Evolutionary conservation across 805 yeast genomes (phyloP), one percentile per base, ranked within the genome.

Genomic region (Cyberlindnera subsufficiens): DNA sequence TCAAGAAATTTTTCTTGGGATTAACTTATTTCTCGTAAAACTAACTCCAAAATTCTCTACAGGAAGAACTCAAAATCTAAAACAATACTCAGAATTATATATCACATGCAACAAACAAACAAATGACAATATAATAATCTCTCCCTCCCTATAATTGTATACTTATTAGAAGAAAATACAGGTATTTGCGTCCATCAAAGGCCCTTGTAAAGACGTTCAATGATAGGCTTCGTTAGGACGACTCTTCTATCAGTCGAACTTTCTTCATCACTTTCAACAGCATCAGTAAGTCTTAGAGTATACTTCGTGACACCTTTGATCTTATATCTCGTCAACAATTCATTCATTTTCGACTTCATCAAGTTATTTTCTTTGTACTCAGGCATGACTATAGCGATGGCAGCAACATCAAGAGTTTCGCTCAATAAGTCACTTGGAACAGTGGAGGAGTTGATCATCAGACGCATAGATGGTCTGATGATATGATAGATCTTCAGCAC

Each of bases 401-500:
- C 55, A 0, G 66, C 62, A 30, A 63, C 55, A 13, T 59, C 61
- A 16, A 63, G 58, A 25, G 58, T 50, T 25, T 56, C 59, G 13
- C 62, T 60, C 1, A 57, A 43, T 11, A 66, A 48, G 11, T 65
- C 55, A 11, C 54, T 41, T 3, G 56, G 42, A 14, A 44, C 38
- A 2, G 52, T 31, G 16, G 38, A 30, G 5, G 45, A 36, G 7
- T 39, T 33, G 6, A 53, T 38, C 17, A 50, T 22, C 32, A 50
- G 54, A 46, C 69, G 64, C n/a, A 66, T 34, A 8, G 59, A 62
- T 7, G 44, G 40, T 35, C 60, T 58, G 16, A 67, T 52, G 17
- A 58, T 52, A 15, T 50, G 51, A 40, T 65, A 67, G 27, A 63
- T 47, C 30, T 54, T 60, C 50, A 67, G 59, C 29, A 66, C 52